A percentile compares a stretch with the other conserved stretches of the same genome.
Conservation (phyloP, 2,329 filamentous ascomycete species). For the Pseudonectria buxi region DNA sequence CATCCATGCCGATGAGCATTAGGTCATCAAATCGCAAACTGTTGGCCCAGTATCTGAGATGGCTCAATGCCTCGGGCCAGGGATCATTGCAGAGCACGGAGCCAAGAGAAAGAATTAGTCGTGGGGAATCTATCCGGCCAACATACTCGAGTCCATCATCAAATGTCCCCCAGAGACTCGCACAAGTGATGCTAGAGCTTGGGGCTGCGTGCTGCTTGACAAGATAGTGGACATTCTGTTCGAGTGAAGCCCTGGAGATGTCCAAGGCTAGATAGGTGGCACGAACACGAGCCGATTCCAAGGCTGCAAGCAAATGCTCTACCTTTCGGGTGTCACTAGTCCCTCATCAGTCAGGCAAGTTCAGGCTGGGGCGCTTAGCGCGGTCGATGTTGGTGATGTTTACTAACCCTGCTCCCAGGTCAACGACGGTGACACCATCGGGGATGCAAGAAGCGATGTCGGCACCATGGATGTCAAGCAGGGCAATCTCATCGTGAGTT, state of each 20-base stretch:
- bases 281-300: conserved; percentile 23
- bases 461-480: conserved; percentile 29
- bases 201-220: conserved; percentile 20
- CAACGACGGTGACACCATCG: conserved; percentile 29
- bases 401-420: conserved; percentile 37
- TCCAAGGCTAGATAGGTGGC: conserved; percentile 34
- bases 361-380: conserved; percentile 9
- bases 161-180: conserved; percentile 36
- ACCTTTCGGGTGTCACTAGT: conserved; percentile 35
- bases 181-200: conserved; percentile 25
- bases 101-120: conserved; percentile 34
- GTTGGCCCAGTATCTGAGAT: conserved; percentile 31
- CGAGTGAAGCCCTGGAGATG: conserved; percentile 31
- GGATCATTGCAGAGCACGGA: conserved; percentile 37
- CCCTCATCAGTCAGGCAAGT: conserved; percentile 13
- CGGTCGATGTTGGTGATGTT: conserved; percentile 1
- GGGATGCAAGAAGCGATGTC: conserved; percentile 26
- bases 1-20: conserved; percentile 36
- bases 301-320: conserved; percentile 29
- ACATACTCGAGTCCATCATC: conserved; percentile 28
- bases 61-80: conserved; percentile 28
- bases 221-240: conserved; percentile 28
- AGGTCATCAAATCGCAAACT: conserved; percentile 28
- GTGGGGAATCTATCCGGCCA: conserved; percentile 22
- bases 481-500: conserved; percentile 32